phyloP scores from a whole-genome alignment of 2,329 filamentous ascomycete species.

The Calcarisporium arbuscula region DNA sequence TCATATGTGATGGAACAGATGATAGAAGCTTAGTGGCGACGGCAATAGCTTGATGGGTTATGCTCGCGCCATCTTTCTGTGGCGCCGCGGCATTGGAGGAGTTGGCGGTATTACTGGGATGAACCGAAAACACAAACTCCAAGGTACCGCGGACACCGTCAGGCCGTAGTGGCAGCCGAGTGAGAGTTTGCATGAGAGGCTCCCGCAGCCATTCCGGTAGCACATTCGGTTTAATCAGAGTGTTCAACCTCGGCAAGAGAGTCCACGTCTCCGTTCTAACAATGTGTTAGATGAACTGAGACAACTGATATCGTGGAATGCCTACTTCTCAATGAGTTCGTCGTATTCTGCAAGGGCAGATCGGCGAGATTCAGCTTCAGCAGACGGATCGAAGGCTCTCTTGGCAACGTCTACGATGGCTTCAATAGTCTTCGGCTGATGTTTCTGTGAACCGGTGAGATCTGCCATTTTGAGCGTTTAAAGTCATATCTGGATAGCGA shows the following conservation, averaged over 20 bases:
- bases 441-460: constrained; percentile 11
- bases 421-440: constrained; percentile 25
- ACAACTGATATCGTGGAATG: too few species aligned
- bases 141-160: constrained; percentile 61
- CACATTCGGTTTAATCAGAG: constrained; percentile 54
- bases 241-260: constrained; percentile 56
- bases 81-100: constrained; percentile 33
- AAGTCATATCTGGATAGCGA: too few species aligned
- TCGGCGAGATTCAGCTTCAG: constrained; percentile 24
- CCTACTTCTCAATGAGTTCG: constrained; percentile 43
- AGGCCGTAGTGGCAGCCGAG: constrained; percentile 52
- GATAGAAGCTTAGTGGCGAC: constrained; percentile 58
- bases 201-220: constrained; percentile 55
- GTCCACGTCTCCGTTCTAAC: constrained; percentile 36
- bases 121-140: constrained; percentile 66
- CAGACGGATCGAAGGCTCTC: constrained; percentile 42
- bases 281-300: constrained; percentile 7
- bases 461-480: constrained; percentile 24
- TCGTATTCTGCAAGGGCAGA: constrained; percentile 34
- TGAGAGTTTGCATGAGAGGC: constrained; percentile 50
- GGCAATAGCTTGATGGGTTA: constrained; percentile 62
- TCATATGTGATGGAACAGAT: constrained; percentile 48
- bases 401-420: constrained; percentile 33
- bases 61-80: constrained; percentile 53
- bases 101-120: constrained; percentile 44